Percentiles rank a stretch among this genome's conserved stretches.
Conservation (phyloP, 192 early-diverging fungal species). For the Gigaspora rosea region DNA sequence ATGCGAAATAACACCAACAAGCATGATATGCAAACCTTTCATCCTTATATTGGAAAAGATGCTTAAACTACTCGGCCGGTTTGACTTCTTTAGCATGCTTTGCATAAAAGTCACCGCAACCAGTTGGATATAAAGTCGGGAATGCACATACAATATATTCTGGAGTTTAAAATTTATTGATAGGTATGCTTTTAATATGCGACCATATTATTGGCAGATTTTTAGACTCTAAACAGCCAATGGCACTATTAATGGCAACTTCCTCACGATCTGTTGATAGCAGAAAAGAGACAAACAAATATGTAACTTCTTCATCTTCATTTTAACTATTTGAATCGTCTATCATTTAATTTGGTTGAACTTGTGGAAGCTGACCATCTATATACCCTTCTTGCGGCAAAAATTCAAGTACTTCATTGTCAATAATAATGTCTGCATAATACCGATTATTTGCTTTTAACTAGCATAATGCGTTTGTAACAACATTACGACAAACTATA, state of each 20-base stretch:
- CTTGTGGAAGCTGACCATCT: background rate
- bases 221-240: background rate
- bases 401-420: background rate
- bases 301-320: background rate
- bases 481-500: background rate
- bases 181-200: background rate
- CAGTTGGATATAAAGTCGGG: background rate
- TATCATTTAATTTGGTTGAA: background rate
- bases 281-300: background rate
- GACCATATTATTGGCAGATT: background rate
- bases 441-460: constrained; percentile 1
- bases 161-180: constrained; percentile 8
- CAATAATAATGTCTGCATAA: background rate
- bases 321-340: background rate
- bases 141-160: background rate
- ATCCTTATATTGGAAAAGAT: background rate
- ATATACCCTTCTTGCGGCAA: background rate
- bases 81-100: background rate
- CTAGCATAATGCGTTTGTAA: background rate
- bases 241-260: background rate
- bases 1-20: background rate
- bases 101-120: background rate
- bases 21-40: background rate
- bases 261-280: background rate
- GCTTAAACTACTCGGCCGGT: background rate